These are phyloP conservation scores for Collybia sp. DNA, from an alignment of 768 basidiomycete species.

Conservation along the genomic window DNA sequence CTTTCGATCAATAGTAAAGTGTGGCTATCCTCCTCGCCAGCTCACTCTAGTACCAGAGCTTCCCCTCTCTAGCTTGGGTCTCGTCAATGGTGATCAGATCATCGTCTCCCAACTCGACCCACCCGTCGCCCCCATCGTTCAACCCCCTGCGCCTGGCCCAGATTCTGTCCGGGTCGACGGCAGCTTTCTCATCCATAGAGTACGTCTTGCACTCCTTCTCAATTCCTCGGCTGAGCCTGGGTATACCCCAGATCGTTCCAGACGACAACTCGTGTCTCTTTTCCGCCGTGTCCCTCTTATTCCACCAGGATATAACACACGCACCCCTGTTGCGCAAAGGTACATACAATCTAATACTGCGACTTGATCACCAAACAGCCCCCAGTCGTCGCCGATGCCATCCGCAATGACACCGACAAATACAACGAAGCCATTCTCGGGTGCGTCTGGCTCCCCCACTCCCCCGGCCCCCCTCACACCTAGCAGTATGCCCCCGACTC, in stretches of 20 bases:
- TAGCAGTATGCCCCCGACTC: constrained; percentile 45
- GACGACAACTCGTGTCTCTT: constrained; percentile 98
- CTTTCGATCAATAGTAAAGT: constrained; percentile 49
- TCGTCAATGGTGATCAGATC: constrained; percentile 79
- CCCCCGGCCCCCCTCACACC: background rate
- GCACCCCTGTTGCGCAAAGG: constrained; percentile 70
- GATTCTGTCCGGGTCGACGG: constrained; percentile 60
- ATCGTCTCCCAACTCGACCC: constrained; percentile 55
- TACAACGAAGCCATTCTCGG: constrained; percentile 88
- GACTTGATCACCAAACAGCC: no score
- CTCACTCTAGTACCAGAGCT: constrained; percentile 72
- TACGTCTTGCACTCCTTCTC: constrained; percentile 21
- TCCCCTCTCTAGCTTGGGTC: constrained; percentile 70
- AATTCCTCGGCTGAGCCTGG: background rate
- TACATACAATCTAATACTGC: constrained; percentile 26
- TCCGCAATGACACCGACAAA: constrained; percentile 60
- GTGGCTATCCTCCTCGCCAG: constrained; percentile 79
- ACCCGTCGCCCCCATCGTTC: constrained; percentile 6
- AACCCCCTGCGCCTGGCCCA: constrained; percentile 29
- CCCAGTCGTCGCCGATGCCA: constrained; percentile 80
- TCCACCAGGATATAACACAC: constrained; percentile 76
- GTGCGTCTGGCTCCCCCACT: constrained; percentile 19
- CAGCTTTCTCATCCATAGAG: constrained; percentile 70
- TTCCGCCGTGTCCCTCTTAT: constrained; percentile 79
- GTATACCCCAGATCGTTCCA: constrained; percentile 53